Conservation (phyloP, 2,329 filamentous ascomycete species). For the Neospermospora avenae region DNA sequence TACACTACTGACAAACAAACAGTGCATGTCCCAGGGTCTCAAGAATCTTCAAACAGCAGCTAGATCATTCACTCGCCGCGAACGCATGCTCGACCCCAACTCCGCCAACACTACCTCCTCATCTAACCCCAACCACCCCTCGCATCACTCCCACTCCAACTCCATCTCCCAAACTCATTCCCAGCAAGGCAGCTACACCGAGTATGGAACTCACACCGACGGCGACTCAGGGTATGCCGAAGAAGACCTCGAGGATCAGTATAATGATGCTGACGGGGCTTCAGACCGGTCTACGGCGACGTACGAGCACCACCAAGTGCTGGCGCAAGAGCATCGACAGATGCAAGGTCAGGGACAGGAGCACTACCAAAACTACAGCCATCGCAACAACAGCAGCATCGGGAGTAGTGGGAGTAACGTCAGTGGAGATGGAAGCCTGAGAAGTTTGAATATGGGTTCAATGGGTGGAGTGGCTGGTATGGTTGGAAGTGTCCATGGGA, state of each 20-base stretch:
- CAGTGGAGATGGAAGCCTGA: constrained; percentile 1
- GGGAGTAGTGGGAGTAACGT: constrained; percentile 12
- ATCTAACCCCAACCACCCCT: too few species aligned
- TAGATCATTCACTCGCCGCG: constrained; percentile 63
- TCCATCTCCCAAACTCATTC: constrained; percentile 3
- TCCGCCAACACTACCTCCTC: too few species aligned
- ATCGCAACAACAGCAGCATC: constrained; percentile 15
- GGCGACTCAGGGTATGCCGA: constrained; percentile 69
- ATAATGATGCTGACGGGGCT: constrained; percentile 22
- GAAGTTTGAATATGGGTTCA: neutral
- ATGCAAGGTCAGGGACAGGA: neutral
- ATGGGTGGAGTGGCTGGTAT: neutral
- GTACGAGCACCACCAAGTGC: constrained; percentile 1
- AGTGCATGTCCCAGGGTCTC: constrained; percentile 82
- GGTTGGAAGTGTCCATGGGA: neutral
- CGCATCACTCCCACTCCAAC: too few species aligned
- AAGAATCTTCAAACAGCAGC: constrained; percentile 74
- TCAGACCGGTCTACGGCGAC: constrained; percentile 13
- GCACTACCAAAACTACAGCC: neutral
- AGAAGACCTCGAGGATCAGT: constrained; percentile 45
- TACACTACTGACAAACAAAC: neutral
- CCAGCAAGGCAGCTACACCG: neutral
- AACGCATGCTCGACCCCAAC: constrained; percentile 47
- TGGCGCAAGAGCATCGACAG: neutral
- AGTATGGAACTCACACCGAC: constrained; percentile 39